Evolutionary conservation across 2,329 filamentous ascomycete genomes (phyloP), one percentile per base, ranked within the genome.

Genomic region (Penicillium palitans): DNA sequence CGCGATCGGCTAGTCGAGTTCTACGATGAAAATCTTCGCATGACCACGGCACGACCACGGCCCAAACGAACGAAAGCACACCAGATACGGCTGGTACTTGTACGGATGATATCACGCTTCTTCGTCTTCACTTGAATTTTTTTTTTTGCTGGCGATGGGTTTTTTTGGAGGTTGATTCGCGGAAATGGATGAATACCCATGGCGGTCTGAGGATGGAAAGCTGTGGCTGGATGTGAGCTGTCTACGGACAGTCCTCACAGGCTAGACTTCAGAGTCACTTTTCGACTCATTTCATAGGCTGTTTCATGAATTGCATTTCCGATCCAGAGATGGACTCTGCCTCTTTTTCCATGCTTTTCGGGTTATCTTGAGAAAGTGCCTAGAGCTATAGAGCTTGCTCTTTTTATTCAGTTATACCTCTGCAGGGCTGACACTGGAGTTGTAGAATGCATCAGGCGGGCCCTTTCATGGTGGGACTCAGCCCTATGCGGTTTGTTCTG

Each of bases 71-170:
- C 63, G 66, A 64, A 63, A 59, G 61, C 63, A 65, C 57, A 60
- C 66, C 66, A 63, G 60, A 60, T 60, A 60, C 59, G 64, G 61
- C 66, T 66, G 66, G 66, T 68, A 66, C 61, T 67, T 68, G 64
- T 66, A 67, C 66, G 66, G 66, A 68, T 68, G 66, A 68, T 68
- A 67, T 68, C 66, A 68, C 66, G 66, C 64, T 67, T 66, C 62
- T 67, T 66, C 62, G 65, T 62, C 59, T 67, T 66, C 55, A 58
- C 60, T 66, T 64, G 60, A 66, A 66, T 67, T 67, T 66, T 66
- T 61, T 61, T 52, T 57, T 51, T 59, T 59, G 57, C 57, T 59
- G 66, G 63, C 63, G 66, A 66, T 51, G 64, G 59, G 61, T 63
- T 64, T 67, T 53, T 62, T 63, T 61, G 55, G 56, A 48, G 58